Percentiles rank a stretch among this genome's conserved stretches.
These are phyloP conservation scores for Botrytis tulipae DNA, from an alignment of 2,329 filamentous ascomycete genomes.

Conservation along the genomic window DNA sequence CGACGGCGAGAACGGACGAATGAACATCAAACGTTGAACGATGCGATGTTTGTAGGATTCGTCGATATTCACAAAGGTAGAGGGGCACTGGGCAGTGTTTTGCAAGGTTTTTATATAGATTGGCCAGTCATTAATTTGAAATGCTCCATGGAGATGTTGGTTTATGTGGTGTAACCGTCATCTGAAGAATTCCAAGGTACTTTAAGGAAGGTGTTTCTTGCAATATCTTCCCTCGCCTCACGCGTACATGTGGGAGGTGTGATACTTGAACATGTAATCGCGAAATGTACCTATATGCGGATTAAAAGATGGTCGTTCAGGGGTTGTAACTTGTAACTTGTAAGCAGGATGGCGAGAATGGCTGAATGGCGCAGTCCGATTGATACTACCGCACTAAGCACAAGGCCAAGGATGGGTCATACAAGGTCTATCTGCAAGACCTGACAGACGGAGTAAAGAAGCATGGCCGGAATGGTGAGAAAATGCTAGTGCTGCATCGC, in stretches of 20 bases:
- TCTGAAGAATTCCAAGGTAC: background rate
- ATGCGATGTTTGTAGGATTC: background rate
- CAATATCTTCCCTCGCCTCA: background rate
- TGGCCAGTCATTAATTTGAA: background rate
- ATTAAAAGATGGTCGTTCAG: background rate
- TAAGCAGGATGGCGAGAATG: background rate
- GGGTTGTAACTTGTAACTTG: no score
- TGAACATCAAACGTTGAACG: background rate
- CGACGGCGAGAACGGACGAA: background rate
- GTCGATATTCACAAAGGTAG: background rate
- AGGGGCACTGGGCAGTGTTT: background rate
- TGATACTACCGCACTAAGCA: background rate
- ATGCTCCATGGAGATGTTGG: background rate
- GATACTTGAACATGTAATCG: background rate
- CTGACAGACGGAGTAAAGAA: background rate
- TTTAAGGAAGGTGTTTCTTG: background rate
- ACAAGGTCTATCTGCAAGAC: background rate
- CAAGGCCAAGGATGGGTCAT: background rate
- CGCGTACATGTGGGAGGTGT: background rate
- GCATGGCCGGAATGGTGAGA: background rate
- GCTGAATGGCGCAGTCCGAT: slow-evolving; percentile 2
- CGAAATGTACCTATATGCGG: background rate
- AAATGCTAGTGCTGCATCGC: background rate
- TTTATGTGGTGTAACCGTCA: background rate
- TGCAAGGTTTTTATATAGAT: background rate